Evolutionary conservation across 225 moss, liverwort and hornwort genomes (phyloP), one percentile per base, ranked within the genome.

Genomic region (Bryum argenteum): DNA sequence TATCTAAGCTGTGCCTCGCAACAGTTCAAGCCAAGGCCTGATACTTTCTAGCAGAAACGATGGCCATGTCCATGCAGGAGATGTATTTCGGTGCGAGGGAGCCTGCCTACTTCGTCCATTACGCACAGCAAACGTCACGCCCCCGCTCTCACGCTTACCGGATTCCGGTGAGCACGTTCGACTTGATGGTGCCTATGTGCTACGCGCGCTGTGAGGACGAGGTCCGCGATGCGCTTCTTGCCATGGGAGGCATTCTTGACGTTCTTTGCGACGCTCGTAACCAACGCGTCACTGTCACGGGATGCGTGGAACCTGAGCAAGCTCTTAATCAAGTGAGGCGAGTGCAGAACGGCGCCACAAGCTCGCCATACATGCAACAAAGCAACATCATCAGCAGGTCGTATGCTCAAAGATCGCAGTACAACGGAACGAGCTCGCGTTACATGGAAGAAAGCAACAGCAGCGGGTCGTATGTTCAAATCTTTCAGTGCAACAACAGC

Each of bases 121-220:
- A 66, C 10, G 72, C 41, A 21, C 68, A 59, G 58, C 70, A 75
- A 61, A 24, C 69, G 11, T 47, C 68, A 51, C 33, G 28, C 18
- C 57, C 68, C 8, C 54, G 65, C 44, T 58, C 69, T 69, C 52
- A 59, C 9, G 23, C 57, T 58, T 22, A 28, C 54, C 65, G 47
- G 40, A 41, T 54, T 24, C 56, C 40, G 17, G 10, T 70, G 15
- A 57, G 61, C 43, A 61, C 74, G 51, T 63, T 81, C 19, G 78
- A 78, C 48, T 69, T 84, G 69, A 69, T 61, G 75, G 81, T 81
- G 81, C 78, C 78, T 14, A 81, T 84, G 81, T 84, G 84, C 75
- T 81, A 78, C 61, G 19, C 54, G 5, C 69, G 19, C 37, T 84
- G 84, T 41, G 81, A 78, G 69, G 75, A 69, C 61, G 45, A 78